Percentiles rank a stretch among this genome's conserved stretches.
These are phyloP conservation scores for Scleromitrula shiraiana DNA, from an alignment of 2,329 filamentous ascomycete genomes.

Conservation along the genomic window DNA sequence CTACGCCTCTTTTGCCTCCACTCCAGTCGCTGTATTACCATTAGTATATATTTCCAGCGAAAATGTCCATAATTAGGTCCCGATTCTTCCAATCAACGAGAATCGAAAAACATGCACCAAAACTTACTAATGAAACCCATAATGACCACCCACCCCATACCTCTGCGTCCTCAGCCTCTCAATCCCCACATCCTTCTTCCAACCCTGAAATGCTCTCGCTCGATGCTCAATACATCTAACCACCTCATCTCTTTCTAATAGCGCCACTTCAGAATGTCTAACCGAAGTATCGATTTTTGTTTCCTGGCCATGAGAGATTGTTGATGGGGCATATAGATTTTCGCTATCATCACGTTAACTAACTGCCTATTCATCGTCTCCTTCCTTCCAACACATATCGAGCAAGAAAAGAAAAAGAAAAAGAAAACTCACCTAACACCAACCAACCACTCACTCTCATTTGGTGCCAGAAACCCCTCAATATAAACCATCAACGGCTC, in stretches of 20 bases:
- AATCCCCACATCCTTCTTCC: slow-evolving; percentile 48
- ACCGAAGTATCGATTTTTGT: slow-evolving; percentile 40
- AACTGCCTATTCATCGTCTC: background rate
- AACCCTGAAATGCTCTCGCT: slow-evolving; percentile 51
- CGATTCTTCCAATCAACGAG: background rate
- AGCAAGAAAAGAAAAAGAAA: background rate
- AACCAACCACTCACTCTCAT: slow-evolving; percentile 43
- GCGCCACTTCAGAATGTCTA: slow-evolving; percentile 43
- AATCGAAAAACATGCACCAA: no score
- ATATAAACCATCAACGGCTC: slow-evolving; percentile 51
- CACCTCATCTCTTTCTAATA: slow-evolving; percentile 37
- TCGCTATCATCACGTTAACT: slow-evolving; percentile 28
- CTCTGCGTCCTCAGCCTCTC: slow-evolving; percentile 54
- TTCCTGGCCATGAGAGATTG: slow-evolving; percentile 41
- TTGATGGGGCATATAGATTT: slow-evolving; percentile 44
- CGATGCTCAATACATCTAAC: slow-evolving; percentile 53
- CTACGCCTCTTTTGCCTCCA: slow-evolving; percentile 32
- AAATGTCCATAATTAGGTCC: background rate
- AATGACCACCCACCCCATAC: slow-evolving; percentile 53
- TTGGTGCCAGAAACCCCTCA: slow-evolving; percentile 42
- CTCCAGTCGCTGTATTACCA: slow-evolving; percentile 52
- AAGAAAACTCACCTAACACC: slow-evolving; percentile 38
- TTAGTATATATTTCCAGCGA: no score
- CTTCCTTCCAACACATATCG: background rate
- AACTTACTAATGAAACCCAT: slow-evolving; percentile 26